Percentiles rank a stretch among this genome's conserved stretches.
Evolutionary conservation across 345 rosid species (phyloP).

Genomic region (Hibiscus trionum): DNA sequence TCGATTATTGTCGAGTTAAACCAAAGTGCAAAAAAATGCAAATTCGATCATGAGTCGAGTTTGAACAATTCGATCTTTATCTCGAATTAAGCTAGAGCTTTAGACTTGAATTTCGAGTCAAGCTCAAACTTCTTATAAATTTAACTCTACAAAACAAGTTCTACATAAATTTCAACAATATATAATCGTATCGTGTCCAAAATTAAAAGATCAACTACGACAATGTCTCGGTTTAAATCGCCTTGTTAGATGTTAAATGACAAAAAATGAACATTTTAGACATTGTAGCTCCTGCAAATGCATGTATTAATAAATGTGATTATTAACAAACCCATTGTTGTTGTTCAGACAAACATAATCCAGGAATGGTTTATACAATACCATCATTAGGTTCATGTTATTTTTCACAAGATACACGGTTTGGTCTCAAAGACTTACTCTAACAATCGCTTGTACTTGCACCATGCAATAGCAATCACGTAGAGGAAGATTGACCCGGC

Average conservation of each 20-base stretch:
- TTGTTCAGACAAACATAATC: not conserved
- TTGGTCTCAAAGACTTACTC: conserved; percentile 24
- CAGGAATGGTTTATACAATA: not conserved
- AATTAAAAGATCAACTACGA: no score
- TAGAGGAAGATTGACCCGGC: conserved; percentile 56
- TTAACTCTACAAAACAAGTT: not conserved
- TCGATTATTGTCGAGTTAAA: no score
- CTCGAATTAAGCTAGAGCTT: no score
- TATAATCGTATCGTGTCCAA: not conserved
- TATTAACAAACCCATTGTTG: not conserved
- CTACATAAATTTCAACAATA: no score
- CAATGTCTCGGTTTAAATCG: not conserved
- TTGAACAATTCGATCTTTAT: no score
- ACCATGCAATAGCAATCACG: conserved; percentile 80
- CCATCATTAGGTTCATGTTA: not conserved
- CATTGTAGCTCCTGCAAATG: not conserved
- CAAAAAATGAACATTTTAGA: no score
- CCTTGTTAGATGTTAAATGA: not conserved
- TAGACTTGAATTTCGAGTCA: no score
- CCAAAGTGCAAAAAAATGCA: no score
- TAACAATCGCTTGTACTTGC: conserved; percentile 68
- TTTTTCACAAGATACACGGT: not conserved
- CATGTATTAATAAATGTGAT: not conserved
- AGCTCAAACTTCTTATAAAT: not conserved
- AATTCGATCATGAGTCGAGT: no score